These are phyloP conservation scores for Cryphonectria naterciae DNA, from an alignment of 2,329 filamentous ascomycete species.

Conservation along the genomic window DNA sequence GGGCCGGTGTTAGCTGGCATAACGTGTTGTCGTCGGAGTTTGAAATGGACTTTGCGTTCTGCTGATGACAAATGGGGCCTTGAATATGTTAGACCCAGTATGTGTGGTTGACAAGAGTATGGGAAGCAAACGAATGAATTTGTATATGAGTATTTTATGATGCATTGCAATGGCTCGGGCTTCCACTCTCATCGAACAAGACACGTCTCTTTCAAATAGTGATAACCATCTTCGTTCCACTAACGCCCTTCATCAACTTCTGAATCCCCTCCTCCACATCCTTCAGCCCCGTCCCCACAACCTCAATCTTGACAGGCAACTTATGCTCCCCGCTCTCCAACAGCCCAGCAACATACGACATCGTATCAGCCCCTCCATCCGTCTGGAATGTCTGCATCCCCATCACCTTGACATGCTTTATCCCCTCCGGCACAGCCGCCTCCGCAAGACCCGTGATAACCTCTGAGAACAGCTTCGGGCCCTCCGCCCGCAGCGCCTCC, in stretches of 20 bases:
- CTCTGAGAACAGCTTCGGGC: constrained; percentile 37
- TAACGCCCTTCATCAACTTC: constrained; percentile 35
- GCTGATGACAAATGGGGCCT: background rate
- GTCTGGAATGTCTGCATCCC: constrained; percentile 34
- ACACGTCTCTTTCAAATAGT: constrained; percentile 4
- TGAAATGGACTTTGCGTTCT: background rate
- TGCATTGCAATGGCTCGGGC: too few species aligned
- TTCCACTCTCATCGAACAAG: background rate
- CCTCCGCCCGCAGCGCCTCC: constrained; percentile 33
- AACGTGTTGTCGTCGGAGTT: background rate
- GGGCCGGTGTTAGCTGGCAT: background rate
- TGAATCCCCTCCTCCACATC: constrained; percentile 34
- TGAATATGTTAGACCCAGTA: background rate
- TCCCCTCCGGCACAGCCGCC: constrained; percentile 34
- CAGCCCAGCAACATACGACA: constrained; percentile 33
- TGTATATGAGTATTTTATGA: too few species aligned
- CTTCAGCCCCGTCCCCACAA: constrained; percentile 36
- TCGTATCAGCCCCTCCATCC: constrained; percentile 32
- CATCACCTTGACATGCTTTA: constrained; percentile 33
- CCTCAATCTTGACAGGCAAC: constrained; percentile 35
- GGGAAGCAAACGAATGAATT: too few species aligned
- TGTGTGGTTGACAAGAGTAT: too few species aligned
- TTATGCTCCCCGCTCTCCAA: constrained; percentile 35
- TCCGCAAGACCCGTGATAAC: constrained; percentile 36
- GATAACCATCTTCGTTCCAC: constrained; percentile 38